Conservation (phyloP, 192 early-diverging fungal genomes). For the Thamnidium elegans region DNA sequence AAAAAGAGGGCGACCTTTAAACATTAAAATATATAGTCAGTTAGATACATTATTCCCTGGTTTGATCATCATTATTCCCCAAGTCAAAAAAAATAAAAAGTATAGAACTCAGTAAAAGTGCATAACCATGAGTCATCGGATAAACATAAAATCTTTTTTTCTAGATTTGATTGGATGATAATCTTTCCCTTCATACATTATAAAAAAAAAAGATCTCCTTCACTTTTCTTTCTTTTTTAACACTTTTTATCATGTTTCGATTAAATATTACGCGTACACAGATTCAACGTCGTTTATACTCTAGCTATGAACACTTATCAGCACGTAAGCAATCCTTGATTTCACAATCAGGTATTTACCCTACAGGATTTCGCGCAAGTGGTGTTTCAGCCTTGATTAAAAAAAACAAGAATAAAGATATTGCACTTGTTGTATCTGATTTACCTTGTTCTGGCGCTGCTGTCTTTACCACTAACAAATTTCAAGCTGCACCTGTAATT, state of each 20-base stretch:
- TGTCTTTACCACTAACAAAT: conserved; percentile 92
- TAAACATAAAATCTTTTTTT: too few relatives aligned
- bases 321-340: conserved; percentile 59
- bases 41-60: too few relatives aligned
- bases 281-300: not conserved
- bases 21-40: too few relatives aligned
- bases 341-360: conserved; percentile 77
- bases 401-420: conserved; percentile 65
- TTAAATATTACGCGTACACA: not conserved
- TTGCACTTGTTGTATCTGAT: conserved; percentile 76
- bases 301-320: conserved; percentile 27
- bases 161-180: too few relatives aligned
- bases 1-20: too few relatives aligned
- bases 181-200: too few relatives aligned
- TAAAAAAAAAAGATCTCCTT: not conserved
- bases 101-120: too few relatives aligned
- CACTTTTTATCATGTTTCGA: conserved; percentile 5
- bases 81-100: too few relatives aligned
- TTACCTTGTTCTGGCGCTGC: conserved; percentile 73
- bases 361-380: conserved; percentile 78
- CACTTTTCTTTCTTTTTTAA: not conserved
- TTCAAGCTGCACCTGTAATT: conserved; percentile 87
- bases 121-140: too few relatives aligned
- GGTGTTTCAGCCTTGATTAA: conserved; percentile 78
- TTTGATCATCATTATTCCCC: too few relatives aligned